These are phyloP conservation scores for Aureoboletus auriporus DNA, from an alignment of 768 basidiomycete species.

Conservation along the genomic window DNA sequence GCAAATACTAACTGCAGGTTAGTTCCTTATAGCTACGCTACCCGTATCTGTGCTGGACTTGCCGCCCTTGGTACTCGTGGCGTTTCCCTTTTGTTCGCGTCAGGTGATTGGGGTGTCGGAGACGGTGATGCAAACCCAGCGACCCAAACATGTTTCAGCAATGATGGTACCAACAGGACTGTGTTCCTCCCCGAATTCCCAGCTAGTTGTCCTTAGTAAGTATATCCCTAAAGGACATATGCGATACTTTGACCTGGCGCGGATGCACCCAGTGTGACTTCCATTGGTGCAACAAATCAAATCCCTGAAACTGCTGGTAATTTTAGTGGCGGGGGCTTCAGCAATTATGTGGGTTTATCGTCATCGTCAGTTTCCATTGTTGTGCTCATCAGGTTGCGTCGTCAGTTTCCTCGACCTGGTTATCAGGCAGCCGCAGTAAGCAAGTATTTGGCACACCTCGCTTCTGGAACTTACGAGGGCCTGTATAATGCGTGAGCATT, in stretches of 20 bases:
- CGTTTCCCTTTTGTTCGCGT: conserved; percentile 58
- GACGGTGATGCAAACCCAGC: conserved; percentile 54
- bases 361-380: not conserved
- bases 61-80: conserved; percentile 68
- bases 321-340: conserved; percentile 76
- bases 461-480: conserved; percentile 48
- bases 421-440: conserved; percentile 49
- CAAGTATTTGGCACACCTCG: conserved; percentile 42
- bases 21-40: conserved; percentile 58
- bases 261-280: conserved; percentile 49
- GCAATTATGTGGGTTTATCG: conserved; percentile 47
- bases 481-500: conserved; percentile 53
- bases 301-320: conserved; percentile 56
- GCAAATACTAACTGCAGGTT: not conserved
- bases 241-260: not conserved
- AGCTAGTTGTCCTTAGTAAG: conserved; percentile 54
- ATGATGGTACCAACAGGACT: conserved; percentile 53
- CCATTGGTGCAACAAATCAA: conserved; percentile 61
- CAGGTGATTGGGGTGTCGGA: conserved; percentile 69
- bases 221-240: not conserved
- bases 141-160: conserved; percentile 52
- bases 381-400: not conserved
- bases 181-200: conserved; percentile 61
- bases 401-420: conserved; percentile 49
- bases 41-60: conserved; percentile 55